These are phyloP conservation scores for Irpex sp. DNA, from an alignment of 1,284 basidiomycete species.

Conservation along the genomic window DNA sequence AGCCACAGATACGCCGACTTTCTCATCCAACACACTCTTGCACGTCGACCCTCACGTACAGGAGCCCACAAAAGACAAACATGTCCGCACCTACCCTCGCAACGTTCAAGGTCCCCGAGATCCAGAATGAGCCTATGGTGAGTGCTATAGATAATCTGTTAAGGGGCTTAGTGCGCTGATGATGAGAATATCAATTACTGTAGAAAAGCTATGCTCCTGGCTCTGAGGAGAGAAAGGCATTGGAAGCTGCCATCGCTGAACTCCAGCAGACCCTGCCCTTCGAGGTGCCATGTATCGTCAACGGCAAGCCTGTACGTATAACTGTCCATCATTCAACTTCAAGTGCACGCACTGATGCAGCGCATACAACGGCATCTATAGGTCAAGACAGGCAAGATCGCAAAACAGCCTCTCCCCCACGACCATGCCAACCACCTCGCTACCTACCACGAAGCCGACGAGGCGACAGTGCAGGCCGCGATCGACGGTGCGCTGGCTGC, in stretches of 20 bases:
- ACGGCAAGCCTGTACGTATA: slow-evolving; percentile 77
- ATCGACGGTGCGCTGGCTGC: slow-evolving; percentile 89
- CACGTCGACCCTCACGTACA: neutral
- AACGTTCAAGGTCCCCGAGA: slow-evolving; percentile 75
- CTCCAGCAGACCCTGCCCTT: slow-evolving; percentile 85
- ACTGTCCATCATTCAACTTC: neutral
- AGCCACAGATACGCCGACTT: neutral
- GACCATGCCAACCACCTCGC: slow-evolving; percentile 82
- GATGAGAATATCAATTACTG: neutral
- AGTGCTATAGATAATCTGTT: slow-evolving; percentile 17
- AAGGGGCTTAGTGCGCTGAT: neutral
- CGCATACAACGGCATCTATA: slow-evolving; percentile 25
- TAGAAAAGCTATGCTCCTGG: slow-evolving; percentile 72
- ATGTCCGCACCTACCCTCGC: slow-evolving; percentile 69
- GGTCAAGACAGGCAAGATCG: slow-evolving; percentile 83
- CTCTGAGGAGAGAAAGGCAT: slow-evolving; percentile 73
- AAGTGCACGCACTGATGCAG: neutral
- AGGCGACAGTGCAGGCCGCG: slow-evolving; percentile 71
- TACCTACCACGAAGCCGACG: slow-evolving; percentile 87
- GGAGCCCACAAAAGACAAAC: neutral
- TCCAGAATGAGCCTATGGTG: slow-evolving; percentile 94
- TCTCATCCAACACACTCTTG: neutral
- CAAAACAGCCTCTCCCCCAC: slow-evolving; percentile 80
- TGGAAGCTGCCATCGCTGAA: slow-evolving; percentile 75
- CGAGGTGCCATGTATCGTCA: slow-evolving; percentile 90